A percentile compares a stretch with the other conserved stretches of the same genome.
phyloP scores from a whole-genome alignment of 2,329 filamentous ascomycete genomes.

The Ceratocystis huliohia region DNA sequence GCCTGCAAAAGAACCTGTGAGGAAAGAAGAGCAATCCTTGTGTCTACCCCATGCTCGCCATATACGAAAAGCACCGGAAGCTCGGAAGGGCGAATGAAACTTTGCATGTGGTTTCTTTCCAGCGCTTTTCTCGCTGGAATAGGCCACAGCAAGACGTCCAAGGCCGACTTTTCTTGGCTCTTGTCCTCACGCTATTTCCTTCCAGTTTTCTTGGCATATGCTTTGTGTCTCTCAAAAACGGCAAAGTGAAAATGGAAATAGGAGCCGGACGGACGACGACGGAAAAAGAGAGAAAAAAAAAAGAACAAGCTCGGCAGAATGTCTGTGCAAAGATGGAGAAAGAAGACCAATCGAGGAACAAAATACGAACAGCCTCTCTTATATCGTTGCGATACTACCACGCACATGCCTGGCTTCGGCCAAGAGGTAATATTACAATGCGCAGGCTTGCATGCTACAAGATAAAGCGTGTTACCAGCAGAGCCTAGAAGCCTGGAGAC shows the following conservation, averaged over 20 bases:
- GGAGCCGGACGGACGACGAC: neutral
- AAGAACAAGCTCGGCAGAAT: too few species aligned
- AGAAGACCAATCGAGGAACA: neutral
- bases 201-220: neutral
- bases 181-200: neutral
- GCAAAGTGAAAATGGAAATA: neutral
- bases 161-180: neutral
- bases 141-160: neutral
- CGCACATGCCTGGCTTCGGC: too few species aligned
- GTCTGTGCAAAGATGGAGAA: neutral
- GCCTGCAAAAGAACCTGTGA: neutral
- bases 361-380: too few species aligned
- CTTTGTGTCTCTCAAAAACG: constrained; percentile 4
- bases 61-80: neutral
- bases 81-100: neutral
- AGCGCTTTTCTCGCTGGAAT: neutral
- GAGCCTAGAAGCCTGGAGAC: too few species aligned
- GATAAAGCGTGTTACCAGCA: too few species aligned
- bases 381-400: too few species aligned
- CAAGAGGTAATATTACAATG: too few species aligned
- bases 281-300: neutral
- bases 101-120: neutral
- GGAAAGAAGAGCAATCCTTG: neutral
- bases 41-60: too few species aligned
- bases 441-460: too few species aligned